These are phyloP conservation scores for Orobanche coerulescens DNA, from an alignment of 257 asterid genomes.

Conservation along the genomic window DNA sequence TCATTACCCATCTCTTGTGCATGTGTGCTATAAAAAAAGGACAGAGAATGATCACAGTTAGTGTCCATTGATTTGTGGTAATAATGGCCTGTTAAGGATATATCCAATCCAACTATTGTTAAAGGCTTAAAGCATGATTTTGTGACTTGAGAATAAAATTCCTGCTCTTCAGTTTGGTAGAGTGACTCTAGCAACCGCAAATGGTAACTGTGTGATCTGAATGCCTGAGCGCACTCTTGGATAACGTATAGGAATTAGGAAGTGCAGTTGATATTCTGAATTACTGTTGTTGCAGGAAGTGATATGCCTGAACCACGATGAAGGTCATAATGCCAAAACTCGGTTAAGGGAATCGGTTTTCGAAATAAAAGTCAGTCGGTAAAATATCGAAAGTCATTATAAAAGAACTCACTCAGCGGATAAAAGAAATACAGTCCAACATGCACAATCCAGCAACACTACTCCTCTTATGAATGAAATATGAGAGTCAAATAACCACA, in stretches of 20 bases:
- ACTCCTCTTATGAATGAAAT: no score
- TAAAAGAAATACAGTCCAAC: no score
- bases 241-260: neutral
- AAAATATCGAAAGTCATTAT: no score
- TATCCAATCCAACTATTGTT: neutral
- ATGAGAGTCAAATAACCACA: no score
- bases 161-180: neutral
- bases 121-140: neutral
- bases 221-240: neutral
- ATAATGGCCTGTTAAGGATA: neutral
- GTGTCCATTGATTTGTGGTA: neutral
- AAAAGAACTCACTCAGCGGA: no score
- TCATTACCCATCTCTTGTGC: no score
- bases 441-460: no score
- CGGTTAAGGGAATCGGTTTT: no score
- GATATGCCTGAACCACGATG: neutral
- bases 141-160: neutral
- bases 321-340: no score
- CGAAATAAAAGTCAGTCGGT: no score
- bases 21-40: neutral
- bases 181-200: neutral
- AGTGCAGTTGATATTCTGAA: neutral
- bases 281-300: no score
- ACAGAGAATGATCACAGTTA: neutral
- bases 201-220: neutral